A percentile compares a stretch with the other conserved stretches of the same genome.
Conservation (phyloP, 495 filamentous ascomycete genomes). For the Penicillium macrosclerotiorum region DNA sequence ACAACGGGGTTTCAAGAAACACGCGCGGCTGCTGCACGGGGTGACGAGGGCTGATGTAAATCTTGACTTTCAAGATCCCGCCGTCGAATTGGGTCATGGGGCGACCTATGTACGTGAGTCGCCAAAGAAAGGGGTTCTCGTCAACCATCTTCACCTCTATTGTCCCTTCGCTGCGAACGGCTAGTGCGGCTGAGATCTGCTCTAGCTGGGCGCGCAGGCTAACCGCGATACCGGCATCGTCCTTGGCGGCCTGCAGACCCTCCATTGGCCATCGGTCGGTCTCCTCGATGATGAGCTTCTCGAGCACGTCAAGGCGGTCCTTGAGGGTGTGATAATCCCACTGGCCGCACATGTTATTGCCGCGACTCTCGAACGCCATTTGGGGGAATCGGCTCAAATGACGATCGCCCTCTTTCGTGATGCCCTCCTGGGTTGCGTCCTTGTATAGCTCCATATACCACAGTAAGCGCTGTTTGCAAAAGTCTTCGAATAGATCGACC, state of each 20-base stretch:
- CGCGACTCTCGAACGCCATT: constrained; percentile 81
- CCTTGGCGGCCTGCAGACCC: constrained; percentile 59
- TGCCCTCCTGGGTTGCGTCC: constrained; percentile 59
- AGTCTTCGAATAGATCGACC: constrained; percentile 75
- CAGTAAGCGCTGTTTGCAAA: constrained; percentile 87
- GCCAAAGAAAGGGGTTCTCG: constrained; percentile 55
- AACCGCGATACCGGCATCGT: constrained; percentile 72
- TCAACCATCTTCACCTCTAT: constrained; percentile 72
- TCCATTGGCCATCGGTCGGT: constrained; percentile 66
- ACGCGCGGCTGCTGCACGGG: constrained; percentile 89
- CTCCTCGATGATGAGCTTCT: constrained; percentile 67
- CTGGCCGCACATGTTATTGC: constrained; percentile 82
- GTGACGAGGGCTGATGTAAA: constrained; percentile 83
- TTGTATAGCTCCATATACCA: constrained; percentile 95
- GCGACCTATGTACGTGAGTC: constrained; percentile 79
- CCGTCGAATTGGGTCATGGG: constrained; percentile 94
- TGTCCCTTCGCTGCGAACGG: constrained; percentile 62
- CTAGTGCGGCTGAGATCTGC: constrained; percentile 73
- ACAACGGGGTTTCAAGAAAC: constrained; percentile 75
- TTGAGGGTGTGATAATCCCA: constrained; percentile 81
- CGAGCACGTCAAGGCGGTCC: constrained; percentile 62
- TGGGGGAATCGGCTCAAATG: constrained; percentile 61
- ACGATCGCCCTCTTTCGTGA: constrained; percentile 43
- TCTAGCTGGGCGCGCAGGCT: constrained; percentile 82
- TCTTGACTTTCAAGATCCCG: constrained; percentile 77